These are phyloP conservation scores for Rossbeevera mucosa DNA, from an alignment of 768 basidiomycete genomes.

Conservation along the genomic window DNA sequence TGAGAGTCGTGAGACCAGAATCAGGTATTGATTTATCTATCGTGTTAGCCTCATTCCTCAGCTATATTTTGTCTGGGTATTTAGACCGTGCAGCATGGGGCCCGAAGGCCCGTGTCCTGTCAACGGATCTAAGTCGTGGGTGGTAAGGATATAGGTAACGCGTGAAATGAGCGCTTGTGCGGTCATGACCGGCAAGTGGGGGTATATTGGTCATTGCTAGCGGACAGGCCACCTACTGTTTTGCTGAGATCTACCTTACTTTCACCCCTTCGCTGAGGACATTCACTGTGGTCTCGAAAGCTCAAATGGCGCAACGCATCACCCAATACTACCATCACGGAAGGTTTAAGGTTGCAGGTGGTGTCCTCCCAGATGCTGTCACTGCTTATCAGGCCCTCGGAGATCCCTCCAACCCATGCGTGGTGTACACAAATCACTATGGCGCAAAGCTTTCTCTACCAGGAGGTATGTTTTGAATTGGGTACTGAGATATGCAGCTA, in stretches of 20 bases:
- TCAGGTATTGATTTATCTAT: not conserved
- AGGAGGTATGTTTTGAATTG: constrained; percentile 36
- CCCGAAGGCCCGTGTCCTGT: not conserved
- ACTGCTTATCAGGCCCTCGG: constrained; percentile 58
- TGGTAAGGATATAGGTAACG: not conserved
- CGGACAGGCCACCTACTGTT: not conserved
- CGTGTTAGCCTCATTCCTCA: not conserved
- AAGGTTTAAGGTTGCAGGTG: constrained; percentile 48
- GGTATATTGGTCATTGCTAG: not conserved
- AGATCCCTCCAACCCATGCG: constrained; percentile 45
- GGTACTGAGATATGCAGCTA: constrained; percentile 32
- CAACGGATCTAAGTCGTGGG: not conserved
- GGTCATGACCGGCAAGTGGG: not conserved
- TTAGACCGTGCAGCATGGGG: not conserved
- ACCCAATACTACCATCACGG: constrained; percentile 52
- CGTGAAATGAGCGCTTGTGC: not conserved
- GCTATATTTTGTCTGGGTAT: not conserved
- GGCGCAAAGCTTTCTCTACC: constrained; percentile 40
- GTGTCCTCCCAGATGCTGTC: constrained; percentile 50
- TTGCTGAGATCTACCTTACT: not conserved
- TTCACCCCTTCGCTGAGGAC: not conserved
- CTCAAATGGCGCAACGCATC: constrained; percentile 14
- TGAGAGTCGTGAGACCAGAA: not conserved
- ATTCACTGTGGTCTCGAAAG: not conserved
- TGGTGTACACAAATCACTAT: constrained; percentile 54